Evolutionary conservation across 768 basidiomycete genomes (phyloP).

Genomic region (Tricholoma terreum): DNA sequence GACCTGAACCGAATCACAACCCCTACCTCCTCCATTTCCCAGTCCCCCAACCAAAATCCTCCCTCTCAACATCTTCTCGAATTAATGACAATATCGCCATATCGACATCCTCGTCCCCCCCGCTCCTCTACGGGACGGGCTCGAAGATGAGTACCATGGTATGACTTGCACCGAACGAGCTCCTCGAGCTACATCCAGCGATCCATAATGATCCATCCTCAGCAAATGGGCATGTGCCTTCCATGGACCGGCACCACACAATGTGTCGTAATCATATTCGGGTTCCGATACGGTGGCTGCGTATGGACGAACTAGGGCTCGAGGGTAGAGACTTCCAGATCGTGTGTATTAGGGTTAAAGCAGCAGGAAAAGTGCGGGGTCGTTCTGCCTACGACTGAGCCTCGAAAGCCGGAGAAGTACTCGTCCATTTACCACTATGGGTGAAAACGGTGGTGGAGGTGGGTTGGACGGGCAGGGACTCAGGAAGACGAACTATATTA

Average conservation of each 20-base stretch:
- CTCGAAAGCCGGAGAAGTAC: not conserved
- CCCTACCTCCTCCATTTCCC: no score
- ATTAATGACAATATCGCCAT: slow-evolving; percentile 3
- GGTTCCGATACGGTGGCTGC: not conserved
- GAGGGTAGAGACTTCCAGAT: not conserved
- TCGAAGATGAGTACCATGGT: slow-evolving; percentile 71
- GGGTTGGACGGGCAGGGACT: slow-evolving; percentile 6
- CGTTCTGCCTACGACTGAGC: not conserved
- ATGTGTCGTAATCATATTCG: not conserved
- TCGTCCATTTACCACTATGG: not conserved
- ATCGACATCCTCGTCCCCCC: slow-evolving; percentile 46
- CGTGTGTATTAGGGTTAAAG: not conserved
- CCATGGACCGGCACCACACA: not conserved
- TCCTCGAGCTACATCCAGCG: slow-evolving; percentile 60
- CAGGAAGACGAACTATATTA: slow-evolving; percentile 3
- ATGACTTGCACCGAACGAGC: slow-evolving; percentile 59
- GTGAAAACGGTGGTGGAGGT: not conserved
- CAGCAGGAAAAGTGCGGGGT: not conserved
- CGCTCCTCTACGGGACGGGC: slow-evolving; percentile 66
- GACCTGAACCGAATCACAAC: not conserved
- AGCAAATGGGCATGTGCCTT: not conserved
- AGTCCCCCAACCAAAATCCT: not conserved
- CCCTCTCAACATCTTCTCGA: not conserved
- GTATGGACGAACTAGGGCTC: not conserved
- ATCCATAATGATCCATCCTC: not conserved